phyloP scores from a whole-genome alignment of 108 stramenopile species.

The Nannochloropsis gaditana region DNA sequence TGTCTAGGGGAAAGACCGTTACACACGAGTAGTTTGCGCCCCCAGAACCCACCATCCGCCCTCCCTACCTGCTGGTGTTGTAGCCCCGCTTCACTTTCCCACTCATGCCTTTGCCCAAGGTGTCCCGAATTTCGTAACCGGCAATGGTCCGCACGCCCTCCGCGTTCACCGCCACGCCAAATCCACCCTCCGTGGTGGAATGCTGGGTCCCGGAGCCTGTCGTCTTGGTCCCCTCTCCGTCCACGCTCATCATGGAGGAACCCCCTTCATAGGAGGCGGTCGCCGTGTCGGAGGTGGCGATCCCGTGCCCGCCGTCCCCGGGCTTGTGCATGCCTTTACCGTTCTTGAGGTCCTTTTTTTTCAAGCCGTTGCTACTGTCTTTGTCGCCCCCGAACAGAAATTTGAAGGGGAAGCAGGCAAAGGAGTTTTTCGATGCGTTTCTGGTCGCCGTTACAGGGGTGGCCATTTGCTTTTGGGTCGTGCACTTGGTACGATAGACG shows the following conservation, averaged over 20 bases:
- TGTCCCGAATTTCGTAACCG: slow-evolving; percentile 11
- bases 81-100: not conserved
- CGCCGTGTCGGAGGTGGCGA: not conserved
- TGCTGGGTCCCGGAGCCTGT: too few species aligned
- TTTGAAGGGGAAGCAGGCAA: slow-evolving; percentile 1
- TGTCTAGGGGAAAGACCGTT: too few species aligned
- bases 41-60: not conserved
- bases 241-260: not conserved
- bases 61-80: not conserved
- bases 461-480: too few species aligned
- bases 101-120: slow-evolving; percentile 2
- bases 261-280: slow-evolving; percentile 5
- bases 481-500: too few species aligned
- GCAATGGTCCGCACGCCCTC: not conserved
- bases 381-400: not conserved
- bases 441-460: not conserved
- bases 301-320: not conserved
- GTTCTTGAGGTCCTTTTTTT: not conserved
- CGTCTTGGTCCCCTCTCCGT: not conserved
- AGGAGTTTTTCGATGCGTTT: not conserved
- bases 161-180: not conserved
- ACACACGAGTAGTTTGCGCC: too few species aligned
- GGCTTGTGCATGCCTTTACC: not conserved
- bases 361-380: not conserved
- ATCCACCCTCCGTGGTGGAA: too few species aligned